Evolutionary conservation across 129 eudicot species (phyloP).

Genomic region (Calendula officinalis): DNA sequence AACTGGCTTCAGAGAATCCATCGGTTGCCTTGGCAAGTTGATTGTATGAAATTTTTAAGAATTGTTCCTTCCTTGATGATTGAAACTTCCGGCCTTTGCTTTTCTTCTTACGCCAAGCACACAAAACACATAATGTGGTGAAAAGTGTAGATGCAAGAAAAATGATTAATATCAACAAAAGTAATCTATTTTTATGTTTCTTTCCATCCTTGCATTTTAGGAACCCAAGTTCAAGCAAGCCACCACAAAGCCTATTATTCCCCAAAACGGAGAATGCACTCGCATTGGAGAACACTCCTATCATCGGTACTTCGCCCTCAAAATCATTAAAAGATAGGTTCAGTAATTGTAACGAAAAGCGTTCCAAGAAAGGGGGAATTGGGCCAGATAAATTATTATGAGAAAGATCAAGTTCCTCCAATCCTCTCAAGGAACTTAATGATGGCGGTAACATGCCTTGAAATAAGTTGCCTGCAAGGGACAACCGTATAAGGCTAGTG

Average conservation of each 20-base stretch:
- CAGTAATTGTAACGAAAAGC: neutral
- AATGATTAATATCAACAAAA: neutral
- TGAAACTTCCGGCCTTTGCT: neutral
- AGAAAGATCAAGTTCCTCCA: constrained; percentile 11
- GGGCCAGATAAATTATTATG: constrained; percentile 9
- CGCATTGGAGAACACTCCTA: constrained; percentile 11
- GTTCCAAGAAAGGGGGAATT: constrained; percentile 11
- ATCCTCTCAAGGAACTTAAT: constrained; percentile 5
- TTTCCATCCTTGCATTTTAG: constrained; percentile 1
- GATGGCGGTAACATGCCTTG: constrained; percentile 17
- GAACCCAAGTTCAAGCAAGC: constrained; percentile 10
- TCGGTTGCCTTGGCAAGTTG: constrained; percentile 34
- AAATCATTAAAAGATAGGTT: constrained; percentile 11
- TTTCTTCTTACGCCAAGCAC: constrained; percentile 17
- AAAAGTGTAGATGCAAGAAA: neutral
- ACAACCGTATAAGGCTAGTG: no score
- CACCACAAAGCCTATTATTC: no score
- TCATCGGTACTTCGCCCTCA: constrained; percentile 12
- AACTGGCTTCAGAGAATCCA: constrained; percentile 27
- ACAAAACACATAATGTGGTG: neutral
- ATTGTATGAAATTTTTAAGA: constrained; percentile 20
- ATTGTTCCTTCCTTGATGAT: neutral
- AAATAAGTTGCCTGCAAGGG: neutral
- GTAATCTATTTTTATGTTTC: constrained; percentile 1
- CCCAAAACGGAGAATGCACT: no score